A percentile compares a stretch with the other conserved stretches of the same genome.
Conservation (phyloP, 2,329 filamentous ascomycete genomes). For the Fusarium musae region DNA sequence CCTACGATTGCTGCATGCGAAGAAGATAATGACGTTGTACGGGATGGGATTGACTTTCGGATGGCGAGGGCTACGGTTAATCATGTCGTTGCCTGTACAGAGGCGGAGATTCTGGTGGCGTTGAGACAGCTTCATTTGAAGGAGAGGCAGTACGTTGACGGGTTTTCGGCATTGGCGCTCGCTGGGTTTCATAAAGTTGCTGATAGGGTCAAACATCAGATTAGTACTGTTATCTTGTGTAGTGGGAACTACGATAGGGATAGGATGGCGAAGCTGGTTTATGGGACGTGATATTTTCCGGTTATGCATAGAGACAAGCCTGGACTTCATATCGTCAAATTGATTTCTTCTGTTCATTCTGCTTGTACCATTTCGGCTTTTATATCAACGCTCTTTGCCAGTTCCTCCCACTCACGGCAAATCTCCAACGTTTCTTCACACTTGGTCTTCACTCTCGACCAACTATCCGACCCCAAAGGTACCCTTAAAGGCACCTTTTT, state of each 20-base stretch:
- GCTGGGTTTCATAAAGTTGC: not conserved
- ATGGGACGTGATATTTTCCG: not conserved
- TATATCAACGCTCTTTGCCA: conserved; percentile 59
- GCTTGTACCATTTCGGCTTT: fast-evolving
- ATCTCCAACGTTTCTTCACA: conserved; percentile 60
- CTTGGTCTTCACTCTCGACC: conserved; percentile 59
- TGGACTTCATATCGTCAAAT: fast-evolving
- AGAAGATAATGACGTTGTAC: not conserved
- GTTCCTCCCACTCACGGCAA: conserved; percentile 60
- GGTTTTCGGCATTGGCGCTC: not conserved
- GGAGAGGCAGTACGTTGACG: not conserved
- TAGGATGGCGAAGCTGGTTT: not conserved
- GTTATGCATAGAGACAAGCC: not conserved
- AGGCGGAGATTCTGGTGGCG: not conserved
- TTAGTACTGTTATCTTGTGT: not conserved
- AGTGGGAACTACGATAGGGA: not conserved
- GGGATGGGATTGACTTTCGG: not conserved
- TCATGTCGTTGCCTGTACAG: not conserved
- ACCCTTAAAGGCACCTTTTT: conserved; percentile 57
- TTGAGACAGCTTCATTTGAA: not conserved
- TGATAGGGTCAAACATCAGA: not conserved
- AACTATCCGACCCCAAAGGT: conserved; percentile 65
- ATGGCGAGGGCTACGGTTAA: not conserved
- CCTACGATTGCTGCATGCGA: not conserved
- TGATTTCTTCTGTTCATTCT: no score